Conservation (phyloP, 352 stramenopile species). For the Pilasporangium apinafurcum region DNA sequence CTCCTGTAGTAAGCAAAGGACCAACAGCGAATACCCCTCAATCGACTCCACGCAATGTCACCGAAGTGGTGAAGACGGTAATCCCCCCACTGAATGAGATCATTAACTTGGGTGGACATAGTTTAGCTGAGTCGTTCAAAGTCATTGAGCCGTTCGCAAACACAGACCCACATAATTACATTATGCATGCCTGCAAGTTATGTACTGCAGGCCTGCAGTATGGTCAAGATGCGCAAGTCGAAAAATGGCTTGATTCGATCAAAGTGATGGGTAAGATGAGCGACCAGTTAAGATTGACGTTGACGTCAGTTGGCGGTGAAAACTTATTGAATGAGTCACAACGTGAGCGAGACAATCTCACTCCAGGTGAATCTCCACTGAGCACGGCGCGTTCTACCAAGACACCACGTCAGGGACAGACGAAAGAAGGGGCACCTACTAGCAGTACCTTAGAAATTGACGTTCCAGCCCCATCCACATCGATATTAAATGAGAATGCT, state of each 20-base stretch:
- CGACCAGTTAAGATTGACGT: conserved; percentile 22
- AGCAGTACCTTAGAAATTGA: not conserved
- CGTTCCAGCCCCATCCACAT: not conserved
- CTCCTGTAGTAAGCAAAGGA: conserved; percentile 27
- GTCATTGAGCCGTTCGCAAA: conserved; percentile 11
- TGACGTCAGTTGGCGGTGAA: conserved; percentile 19
- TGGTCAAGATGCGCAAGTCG: conserved; percentile 8
- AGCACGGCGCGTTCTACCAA: conserved; percentile 21
- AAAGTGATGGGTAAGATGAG: conserved; percentile 36
- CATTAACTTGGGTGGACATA: too few species aligned
- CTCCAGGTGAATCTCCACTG: conserved; percentile 7
- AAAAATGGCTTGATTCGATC: conserved; percentile 23
- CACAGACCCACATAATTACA: conserved; percentile 5
- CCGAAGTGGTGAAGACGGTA: too few species aligned
- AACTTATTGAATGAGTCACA: conserved; percentile 20
- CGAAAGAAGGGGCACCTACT: not conserved
- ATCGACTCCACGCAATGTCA: too few species aligned
- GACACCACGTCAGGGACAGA: conserved; percentile 12
- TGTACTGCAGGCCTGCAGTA: conserved; percentile 10
- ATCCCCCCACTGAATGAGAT: too few species aligned
- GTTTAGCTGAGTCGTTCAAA: conserved; percentile 19
- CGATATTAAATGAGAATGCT: not conserved
- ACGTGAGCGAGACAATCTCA: not conserved
- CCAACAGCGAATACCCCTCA: too few species aligned
- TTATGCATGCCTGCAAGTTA: conserved; percentile 36